phyloP scores from a whole-genome alignment of 306 rosid species.

The Trifolium fragiferum region DNA sequence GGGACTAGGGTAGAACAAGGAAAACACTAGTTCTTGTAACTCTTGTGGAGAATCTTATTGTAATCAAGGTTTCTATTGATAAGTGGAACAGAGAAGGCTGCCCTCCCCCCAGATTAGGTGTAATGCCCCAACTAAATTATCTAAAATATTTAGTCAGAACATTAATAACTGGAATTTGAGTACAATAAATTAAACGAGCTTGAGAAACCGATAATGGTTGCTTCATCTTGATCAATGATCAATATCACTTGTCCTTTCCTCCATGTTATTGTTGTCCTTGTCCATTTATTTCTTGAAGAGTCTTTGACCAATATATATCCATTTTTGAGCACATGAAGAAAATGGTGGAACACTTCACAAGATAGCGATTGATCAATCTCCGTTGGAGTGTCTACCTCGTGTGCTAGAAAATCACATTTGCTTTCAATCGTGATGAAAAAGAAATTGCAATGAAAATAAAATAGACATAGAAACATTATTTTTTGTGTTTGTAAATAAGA shows the following conservation, averaged over 20 bases:
- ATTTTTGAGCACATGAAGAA: slow-evolving; percentile 39
- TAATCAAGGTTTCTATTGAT: too few species aligned
- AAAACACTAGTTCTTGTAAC: too few species aligned
- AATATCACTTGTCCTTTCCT: slow-evolving; percentile 31
- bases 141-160: too few species aligned
- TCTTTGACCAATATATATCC: slow-evolving; percentile 37
- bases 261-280: too few species aligned
- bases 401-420: background rate
- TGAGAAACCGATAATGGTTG: slow-evolving; percentile 27
- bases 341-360: slow-evolving; percentile 23
- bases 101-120: too few species aligned
- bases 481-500: background rate
- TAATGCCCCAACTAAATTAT: too few species aligned
- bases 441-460: too few species aligned
- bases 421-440: background rate
- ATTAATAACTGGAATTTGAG: too few species aligned
- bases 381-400: slow-evolving; percentile 13
- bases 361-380: slow-evolving; percentile 40
- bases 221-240: background rate
- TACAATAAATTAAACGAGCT: too few species aligned
- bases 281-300: slow-evolving; percentile 38
- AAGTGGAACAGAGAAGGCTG: too few species aligned
- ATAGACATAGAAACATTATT: background rate
- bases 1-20: too few species aligned
- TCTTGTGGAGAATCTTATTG: too few species aligned